Evolutionary conservation across 768 basidiomycete species (phyloP).

Genomic region (Mycena polygramma): DNA sequence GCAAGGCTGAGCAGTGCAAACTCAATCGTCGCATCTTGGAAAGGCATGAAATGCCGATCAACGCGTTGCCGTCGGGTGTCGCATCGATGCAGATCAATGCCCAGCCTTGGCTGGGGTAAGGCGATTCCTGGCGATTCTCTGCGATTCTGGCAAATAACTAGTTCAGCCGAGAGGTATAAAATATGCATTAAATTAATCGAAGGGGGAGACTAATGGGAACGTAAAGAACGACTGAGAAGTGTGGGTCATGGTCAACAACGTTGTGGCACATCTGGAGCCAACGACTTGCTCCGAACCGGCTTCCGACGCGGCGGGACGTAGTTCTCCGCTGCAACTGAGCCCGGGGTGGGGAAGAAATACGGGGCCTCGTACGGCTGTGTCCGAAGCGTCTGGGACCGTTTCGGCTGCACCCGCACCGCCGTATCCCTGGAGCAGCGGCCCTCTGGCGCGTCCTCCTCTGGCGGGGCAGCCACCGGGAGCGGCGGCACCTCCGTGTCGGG

Average conservation of each 20-base stretch:
- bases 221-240: slow-evolving; percentile 4
- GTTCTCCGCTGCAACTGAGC: slow-evolving; percentile 49
- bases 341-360: slow-evolving; percentile 69
- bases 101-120: background rate
- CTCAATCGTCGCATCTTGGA: no score
- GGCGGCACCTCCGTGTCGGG: background rate
- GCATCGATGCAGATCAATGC: no score
- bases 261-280: background rate
- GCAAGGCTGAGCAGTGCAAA: no score
- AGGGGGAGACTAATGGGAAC: background rate
- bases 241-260: background rate
- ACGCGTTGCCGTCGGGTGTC: no score
- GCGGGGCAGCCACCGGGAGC: background rate
- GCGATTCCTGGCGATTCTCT: no score
- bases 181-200: slow-evolving; percentile 6
- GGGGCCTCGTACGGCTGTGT: slow-evolving; percentile 77
- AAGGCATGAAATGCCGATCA: no score
- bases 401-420: slow-evolving; percentile 44
- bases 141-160: no score
- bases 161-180: background rate
- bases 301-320: slow-evolving; percentile 45
- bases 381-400: slow-evolving; percentile 52
- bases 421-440: slow-evolving; percentile 18
- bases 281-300: slow-evolving; percentile 40
- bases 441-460: background rate